Evolutionary conservation across 2,329 filamentous ascomycete species (phyloP), one percentile per base, ranked within the genome.

Genomic region (Thermomyces lanuginosus): DNA sequence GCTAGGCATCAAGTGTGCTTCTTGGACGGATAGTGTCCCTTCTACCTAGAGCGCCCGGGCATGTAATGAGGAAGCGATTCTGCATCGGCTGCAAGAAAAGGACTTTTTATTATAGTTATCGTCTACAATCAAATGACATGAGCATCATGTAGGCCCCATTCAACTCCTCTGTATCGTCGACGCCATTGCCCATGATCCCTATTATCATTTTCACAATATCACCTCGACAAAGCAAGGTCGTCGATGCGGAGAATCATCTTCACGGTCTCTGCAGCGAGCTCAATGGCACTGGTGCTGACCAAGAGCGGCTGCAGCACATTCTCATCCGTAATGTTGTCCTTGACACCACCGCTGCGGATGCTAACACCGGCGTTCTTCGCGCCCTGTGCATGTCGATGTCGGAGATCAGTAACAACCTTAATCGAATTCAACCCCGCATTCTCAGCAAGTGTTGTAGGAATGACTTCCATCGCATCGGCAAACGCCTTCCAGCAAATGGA

Each of bases 401-500:
- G 71, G 47, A 98, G 61, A 45, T 95, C 89, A 14, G 89, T 98
- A 24, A 98, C 89, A 15, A 98, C 89, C 62, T 91, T 92, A 67
- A 98, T 98, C 53, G 80, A 86, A 66, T 98, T 98, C 37, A 98
- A 65, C 26, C 89, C 89, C 1, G 89, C 89, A 44, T 98, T 98
- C 61, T 98, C 89, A 0, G 89, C 91, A 41, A 98, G 65, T 1
- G 89, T 98, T 17, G 86, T 93, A 8, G 91, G 89, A 29, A 98
- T 80, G 21, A 98, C 81, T 60, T 98, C 89, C 63, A 98, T 77
- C 5, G 89, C 89, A 38, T 98, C 86, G 2, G 91, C 89, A 48
- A 98, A 98, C 1, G 86, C 86, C 62, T 93, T 95, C 81, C 82
- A 98, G 70, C 89, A 98, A 48, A 95, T 93, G 20, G 83, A 74